A percentile compares a stretch with the other conserved stretches of the same genome.
phyloP scores from a whole-genome alignment of 345 rosid species.

The Eucalyptus regnans region DNA sequence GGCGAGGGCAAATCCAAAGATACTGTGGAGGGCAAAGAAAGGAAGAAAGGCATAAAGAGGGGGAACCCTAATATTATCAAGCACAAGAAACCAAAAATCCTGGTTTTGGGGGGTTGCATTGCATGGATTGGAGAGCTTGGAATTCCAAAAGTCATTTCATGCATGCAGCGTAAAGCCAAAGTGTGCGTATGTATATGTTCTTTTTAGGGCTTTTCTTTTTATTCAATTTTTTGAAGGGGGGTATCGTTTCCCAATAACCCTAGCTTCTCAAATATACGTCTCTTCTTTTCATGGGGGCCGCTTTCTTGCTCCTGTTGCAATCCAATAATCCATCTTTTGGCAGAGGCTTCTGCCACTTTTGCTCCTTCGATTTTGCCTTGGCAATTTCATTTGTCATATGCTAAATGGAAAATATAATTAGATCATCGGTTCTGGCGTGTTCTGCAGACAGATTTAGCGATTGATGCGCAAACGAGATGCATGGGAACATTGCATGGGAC shows the following conservation, averaged over 20 bases:
- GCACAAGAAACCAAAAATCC: constrained; percentile 19
- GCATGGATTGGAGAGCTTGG: constrained; percentile 25
- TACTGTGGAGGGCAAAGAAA: not conserved
- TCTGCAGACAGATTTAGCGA: not conserved
- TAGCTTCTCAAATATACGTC: not conserved
- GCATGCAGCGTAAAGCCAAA: not conserved
- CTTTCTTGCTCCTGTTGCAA: constrained; percentile 1
- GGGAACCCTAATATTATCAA: not conserved
- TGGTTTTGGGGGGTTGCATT: not conserved
- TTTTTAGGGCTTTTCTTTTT: not conserved
- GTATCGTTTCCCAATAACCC: not conserved
- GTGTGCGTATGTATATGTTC: not conserved
- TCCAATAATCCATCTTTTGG: not conserved
- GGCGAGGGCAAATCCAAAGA: not conserved
- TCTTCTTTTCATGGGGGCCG: not conserved
- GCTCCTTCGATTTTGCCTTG: not conserved
- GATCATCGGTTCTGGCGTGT: not conserved
- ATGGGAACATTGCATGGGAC: not conserved
- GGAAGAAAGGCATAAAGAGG: constrained; percentile 5
- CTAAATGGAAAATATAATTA: not conserved
- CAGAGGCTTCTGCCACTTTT: not conserved
- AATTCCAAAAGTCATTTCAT: constrained; percentile 10
- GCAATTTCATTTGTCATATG: not conserved
- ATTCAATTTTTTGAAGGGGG: not conserved
- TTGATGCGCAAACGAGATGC: not conserved